phyloP scores from a whole-genome alignment of 352 stramenopile species.

The Pythium scleroteichum region DNA sequence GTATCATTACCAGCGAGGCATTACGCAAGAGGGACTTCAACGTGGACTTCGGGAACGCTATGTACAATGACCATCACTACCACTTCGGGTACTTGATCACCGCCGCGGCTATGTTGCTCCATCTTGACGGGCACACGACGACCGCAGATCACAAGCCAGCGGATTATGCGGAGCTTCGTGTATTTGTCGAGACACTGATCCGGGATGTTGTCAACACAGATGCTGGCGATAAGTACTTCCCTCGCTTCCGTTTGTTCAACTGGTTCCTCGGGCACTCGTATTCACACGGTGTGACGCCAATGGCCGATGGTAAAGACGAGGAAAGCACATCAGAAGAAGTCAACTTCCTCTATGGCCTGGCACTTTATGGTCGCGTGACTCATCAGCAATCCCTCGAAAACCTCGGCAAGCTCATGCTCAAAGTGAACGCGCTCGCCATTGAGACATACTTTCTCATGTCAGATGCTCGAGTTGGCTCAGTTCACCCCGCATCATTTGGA shows the following conservation, averaged over 20 bases:
- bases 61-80: constrained; percentile 81
- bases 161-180: constrained; percentile 25
- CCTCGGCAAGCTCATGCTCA: constrained; percentile 57
- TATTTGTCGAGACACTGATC: constrained; percentile 36
- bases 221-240: constrained; percentile 47
- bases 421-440: constrained; percentile 57
- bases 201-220: constrained; percentile 57
- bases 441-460: constrained; percentile 71
- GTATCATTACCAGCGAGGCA: constrained; percentile 58
- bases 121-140: constrained; percentile 32
- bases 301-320: constrained; percentile 71
- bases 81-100: constrained; percentile 77
- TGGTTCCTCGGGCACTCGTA: constrained; percentile 74
- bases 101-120: constrained; percentile 41
- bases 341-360: constrained; percentile 61
- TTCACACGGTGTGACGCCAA: constrained; percentile 64
- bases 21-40: constrained; percentile 57
- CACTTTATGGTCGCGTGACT: constrained; percentile 56
- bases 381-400: constrained; percentile 33
- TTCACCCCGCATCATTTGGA: constrained; percentile 45
- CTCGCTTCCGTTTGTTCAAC: constrained; percentile 63
- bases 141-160: constrained; percentile 41
- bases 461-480: constrained; percentile 42
- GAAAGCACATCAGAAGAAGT: constrained; percentile 74
- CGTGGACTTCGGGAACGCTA: constrained; percentile 70